Conservation (phyloP, 176 grass and related monocot genomes). For the Rhynchospora breviuscula region DNA sequence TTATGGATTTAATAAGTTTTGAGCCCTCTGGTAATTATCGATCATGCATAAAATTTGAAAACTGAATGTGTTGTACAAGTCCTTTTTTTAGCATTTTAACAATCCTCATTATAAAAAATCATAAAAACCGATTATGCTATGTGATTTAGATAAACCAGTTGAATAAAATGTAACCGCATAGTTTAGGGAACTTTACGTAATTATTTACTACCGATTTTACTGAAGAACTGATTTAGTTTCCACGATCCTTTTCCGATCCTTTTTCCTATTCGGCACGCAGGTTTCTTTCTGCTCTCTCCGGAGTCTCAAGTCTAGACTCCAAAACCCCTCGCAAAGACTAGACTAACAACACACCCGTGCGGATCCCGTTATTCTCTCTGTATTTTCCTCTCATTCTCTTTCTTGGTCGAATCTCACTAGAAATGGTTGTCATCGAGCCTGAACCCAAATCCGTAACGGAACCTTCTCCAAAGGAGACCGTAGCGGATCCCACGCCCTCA, state of each 20-base stretch:
- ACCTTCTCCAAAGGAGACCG: not conserved
- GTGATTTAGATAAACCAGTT: not conserved
- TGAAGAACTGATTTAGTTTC: not conserved
- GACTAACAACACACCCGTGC: too few relatives aligned
- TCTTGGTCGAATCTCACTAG: not conserved
- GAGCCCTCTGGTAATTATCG: too few relatives aligned
- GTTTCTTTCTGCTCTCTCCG: not conserved
- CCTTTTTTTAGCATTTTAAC: too few relatives aligned
- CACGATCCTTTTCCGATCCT: not conserved
- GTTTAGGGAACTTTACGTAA: not conserved
- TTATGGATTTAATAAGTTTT: too few relatives aligned
- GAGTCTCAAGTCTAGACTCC: slow-evolving; percentile 8
- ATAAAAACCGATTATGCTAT: too few relatives aligned
- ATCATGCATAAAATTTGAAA: too few relatives aligned
- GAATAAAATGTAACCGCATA: not conserved
- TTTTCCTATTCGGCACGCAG: not conserved
- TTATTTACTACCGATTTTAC: not conserved
- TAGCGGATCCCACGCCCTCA: not conserved
- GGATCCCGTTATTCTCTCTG: too few relatives aligned
- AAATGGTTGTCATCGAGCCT: slow-evolving; percentile 72
- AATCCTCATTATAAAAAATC: too few relatives aligned
- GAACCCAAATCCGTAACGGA: slow-evolving; percentile 10
- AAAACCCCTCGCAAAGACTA: not conserved
- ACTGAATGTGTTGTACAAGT: too few relatives aligned
- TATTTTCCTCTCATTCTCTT: too few relatives aligned